A percentile compares a stretch with the other conserved stretches of the same genome.
Evolutionary conservation across 352 stramenopile species (phyloP).

Genomic region (Phytophthora quininea): DNA sequence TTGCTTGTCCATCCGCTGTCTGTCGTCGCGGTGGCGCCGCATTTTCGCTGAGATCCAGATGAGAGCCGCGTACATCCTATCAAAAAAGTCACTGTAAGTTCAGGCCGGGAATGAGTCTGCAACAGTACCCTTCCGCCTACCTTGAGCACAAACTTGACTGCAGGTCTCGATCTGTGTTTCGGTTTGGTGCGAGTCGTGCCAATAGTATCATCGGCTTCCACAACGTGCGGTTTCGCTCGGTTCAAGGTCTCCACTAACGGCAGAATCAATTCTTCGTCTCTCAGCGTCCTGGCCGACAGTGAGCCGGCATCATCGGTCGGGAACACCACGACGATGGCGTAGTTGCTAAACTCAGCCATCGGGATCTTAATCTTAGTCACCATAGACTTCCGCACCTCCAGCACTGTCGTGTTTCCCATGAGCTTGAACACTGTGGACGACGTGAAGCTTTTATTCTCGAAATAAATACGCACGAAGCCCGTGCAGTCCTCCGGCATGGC

Average conservation of each 20-base stretch:
- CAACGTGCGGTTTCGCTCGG: slow-evolving; percentile 43
- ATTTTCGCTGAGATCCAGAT: slow-evolving; percentile 71
- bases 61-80: slow-evolving; percentile 73
- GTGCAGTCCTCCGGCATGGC: slow-evolving; percentile 51
- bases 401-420: slow-evolving; percentile 63
- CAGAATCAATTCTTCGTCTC: slow-evolving; percentile 82
- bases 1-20: slow-evolving; percentile 47
- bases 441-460: slow-evolving; percentile 83
- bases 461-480: slow-evolving; percentile 85
- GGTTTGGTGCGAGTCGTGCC: slow-evolving; percentile 53
- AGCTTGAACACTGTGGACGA: slow-evolving; percentile 86
- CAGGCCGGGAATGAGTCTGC: too few relatives aligned
- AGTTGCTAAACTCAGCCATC: slow-evolving; percentile 63
- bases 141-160: slow-evolving; percentile 87
- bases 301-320: slow-evolving; percentile 62
- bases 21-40: slow-evolving; percentile 24
- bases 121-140: slow-evolving; percentile 23
- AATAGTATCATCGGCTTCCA: slow-evolving; percentile 58
- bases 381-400: slow-evolving; percentile 83
- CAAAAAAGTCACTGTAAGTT: too few relatives aligned
- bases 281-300: slow-evolving; percentile 70
- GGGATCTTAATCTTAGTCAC: slow-evolving; percentile 84
- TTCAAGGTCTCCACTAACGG: slow-evolving; percentile 76
- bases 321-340: slow-evolving; percentile 84
- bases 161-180: slow-evolving; percentile 63